A percentile compares a stretch with the other conserved stretches of the same genome.
phyloP scores from a whole-genome alignment of 805 yeast species.

The Lachancea sp. region DNA sequence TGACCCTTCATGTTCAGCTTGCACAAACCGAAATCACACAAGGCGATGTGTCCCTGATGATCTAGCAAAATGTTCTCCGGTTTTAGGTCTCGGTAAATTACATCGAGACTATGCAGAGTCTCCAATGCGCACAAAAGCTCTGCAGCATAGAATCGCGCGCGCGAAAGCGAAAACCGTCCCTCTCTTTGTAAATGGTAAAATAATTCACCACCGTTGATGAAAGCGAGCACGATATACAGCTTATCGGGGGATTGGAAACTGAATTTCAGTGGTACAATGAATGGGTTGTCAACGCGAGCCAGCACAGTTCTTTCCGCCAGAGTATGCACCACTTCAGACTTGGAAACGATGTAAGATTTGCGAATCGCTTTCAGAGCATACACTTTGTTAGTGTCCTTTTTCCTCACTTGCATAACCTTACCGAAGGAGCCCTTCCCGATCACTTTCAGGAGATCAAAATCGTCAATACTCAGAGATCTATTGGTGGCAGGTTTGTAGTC shows the following conservation, averaged over 20 bases:
- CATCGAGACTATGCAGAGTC: slow-evolving; percentile 82
- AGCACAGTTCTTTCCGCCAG: slow-evolving; percentile 93
- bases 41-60: slow-evolving; percentile 95
- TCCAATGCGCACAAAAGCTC: slow-evolving; percentile 91
- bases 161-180: slow-evolving; percentile 79
- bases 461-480: slow-evolving; percentile 76
- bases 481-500: slow-evolving; percentile 64
- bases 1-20: slow-evolving; percentile 89
- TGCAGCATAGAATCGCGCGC: slow-evolving; percentile 90
- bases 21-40: slow-evolving; percentile 96
- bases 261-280: slow-evolving; percentile 92
- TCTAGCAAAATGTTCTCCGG: slow-evolving; percentile 94
- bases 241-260: slow-evolving; percentile 97
- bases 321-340: slow-evolving; percentile 93
- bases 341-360: slow-evolving; percentile 88
- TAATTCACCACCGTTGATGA: slow-evolving; percentile 94
- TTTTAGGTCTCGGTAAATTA: slow-evolving; percentile 90
- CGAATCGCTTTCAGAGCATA: slow-evolving; percentile 92
- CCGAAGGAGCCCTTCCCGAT: slow-evolving; percentile 98
- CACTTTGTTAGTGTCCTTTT: slow-evolving; percentile 89
- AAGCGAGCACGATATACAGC: slow-evolving; percentile 80
- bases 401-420: slow-evolving; percentile 96
- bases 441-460: slow-evolving; percentile 87
- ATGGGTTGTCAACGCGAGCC: slow-evolving; percentile 89
- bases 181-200: slow-evolving; percentile 91